Conservation (phyloP, 2,329 filamentous ascomycete species). For the Saccharata proteae region DNA sequence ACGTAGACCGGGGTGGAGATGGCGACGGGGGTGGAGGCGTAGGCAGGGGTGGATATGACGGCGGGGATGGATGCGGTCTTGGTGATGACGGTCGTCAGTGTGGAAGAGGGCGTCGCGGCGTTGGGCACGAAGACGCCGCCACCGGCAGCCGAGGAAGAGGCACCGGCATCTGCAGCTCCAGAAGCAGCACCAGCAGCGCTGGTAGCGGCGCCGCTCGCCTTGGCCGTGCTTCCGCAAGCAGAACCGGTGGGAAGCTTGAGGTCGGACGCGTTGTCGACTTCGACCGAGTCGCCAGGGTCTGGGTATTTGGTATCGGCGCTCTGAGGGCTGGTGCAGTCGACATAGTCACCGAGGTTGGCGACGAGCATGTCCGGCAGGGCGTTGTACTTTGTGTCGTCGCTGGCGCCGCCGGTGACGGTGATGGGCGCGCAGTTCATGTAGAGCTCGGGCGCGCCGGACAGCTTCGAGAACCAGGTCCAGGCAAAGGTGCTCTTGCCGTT, state of each 20-base stretch:
- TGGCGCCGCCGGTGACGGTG: conserved; percentile 44
- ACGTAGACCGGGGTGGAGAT: conserved; percentile 10
- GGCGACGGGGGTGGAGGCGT: conserved; percentile 10
- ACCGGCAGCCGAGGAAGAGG: conserved; percentile 2
- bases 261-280: conserved; percentile 23
- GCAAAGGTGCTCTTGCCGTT: conserved; percentile 69
- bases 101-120: conserved; percentile 16
- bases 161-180: conserved; percentile 5
- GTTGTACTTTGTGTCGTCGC: conserved; percentile 43
- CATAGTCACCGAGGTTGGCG: conserved; percentile 48
- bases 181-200: conserved; percentile 7
- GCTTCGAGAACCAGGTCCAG: conserved; percentile 86
- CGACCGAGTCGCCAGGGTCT: conserved; percentile 48
- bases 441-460: conserved; percentile 67
- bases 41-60: not conserved
- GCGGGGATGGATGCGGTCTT: conserved; percentile 1
- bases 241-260: conserved; percentile 8
- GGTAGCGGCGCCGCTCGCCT: conserved; percentile 9
- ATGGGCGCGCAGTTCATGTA: conserved; percentile 92
- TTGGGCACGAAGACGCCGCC: conserved; percentile 22
- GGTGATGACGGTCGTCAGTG: conserved; percentile 19
- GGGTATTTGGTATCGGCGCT: conserved; percentile 50
- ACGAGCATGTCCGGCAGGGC: conserved; percentile 61
- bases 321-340: conserved; percentile 41
- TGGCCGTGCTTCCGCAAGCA: conserved; percentile 6